Conservation (phyloP, 768 basidiomycete genomes). For the Lentinula lateritia region DNA sequence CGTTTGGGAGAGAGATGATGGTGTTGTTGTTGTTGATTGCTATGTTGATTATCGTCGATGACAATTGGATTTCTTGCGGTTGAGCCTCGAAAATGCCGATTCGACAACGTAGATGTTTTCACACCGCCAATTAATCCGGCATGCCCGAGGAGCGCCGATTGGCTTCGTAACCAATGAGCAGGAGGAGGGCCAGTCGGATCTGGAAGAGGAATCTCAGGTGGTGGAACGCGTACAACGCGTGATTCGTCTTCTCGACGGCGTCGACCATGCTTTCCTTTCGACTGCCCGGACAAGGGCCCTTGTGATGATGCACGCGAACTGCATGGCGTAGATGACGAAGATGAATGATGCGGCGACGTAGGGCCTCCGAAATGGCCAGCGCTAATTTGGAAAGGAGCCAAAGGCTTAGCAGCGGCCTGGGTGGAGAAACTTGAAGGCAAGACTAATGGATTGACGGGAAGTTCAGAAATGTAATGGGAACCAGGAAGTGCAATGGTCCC, state of each 20-base stretch:
- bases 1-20: constrained; percentile 12
- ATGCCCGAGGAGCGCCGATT: constrained; percentile 63
- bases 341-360: constrained; percentile 6
- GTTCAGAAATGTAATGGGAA: constrained; percentile 86
- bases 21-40: constrained; percentile 11
- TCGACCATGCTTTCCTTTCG: constrained; percentile 27
- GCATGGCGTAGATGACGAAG: constrained; percentile 11
- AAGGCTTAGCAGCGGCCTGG: constrained; percentile 28
- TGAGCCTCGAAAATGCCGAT: constrained; percentile 40
- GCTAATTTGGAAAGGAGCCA: constrained; percentile 22
- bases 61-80: constrained; percentile 64
- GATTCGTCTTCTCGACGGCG: constrained; percentile 30
- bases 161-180: constrained; percentile 67
- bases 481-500: constrained; percentile 98
- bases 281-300: constrained; percentile 15
- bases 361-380: background rate
- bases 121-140: constrained; percentile 68
- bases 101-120: constrained; percentile 48
- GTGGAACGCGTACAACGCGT: constrained; percentile 32
- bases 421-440: constrained; percentile 41
- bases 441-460: constrained; percentile 76
- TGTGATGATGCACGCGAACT: constrained; percentile 15
- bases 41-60: constrained; percentile 51
- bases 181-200: constrained; percentile 58
- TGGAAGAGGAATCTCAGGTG: constrained; percentile 58